Evolutionary conservation across 139 green algal species (phyloP), one percentile per base, ranked within the genome.

Genomic region (Chlorella sp.): DNA sequence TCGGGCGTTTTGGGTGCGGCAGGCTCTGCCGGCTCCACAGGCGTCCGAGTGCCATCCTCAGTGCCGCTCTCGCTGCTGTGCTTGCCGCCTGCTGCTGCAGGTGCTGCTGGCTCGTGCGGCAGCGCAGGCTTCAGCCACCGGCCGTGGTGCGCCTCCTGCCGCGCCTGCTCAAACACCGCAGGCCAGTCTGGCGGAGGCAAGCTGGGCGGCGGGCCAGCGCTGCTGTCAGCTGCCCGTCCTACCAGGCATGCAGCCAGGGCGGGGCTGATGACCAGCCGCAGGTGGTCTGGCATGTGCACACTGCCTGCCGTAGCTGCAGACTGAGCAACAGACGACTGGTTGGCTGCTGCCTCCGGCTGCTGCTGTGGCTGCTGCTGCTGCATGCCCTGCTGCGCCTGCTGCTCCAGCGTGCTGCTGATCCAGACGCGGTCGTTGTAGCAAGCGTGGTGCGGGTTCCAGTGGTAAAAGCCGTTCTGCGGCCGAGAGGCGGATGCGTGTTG

Each of bases 231-330:
- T 23, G n/a, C 28, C 0, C 34, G 18, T 13, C 18, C 28, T 0
- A 47, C 65, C 20, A 88, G 51, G 74, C 81, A 84, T 44, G 55
- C 72, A 3, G 85, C 73, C 11, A 90, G 41, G 15, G 41, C 74
- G 1, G 82, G 84, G 13, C 80, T 85, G 60, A 89, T 71, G 0
- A 88, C 74, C 72, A 91, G 83, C 4, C 88, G 78, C 71, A 90
- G 68, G 39, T 90, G 88, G 23, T 41, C 57, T 18, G 88, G 88
- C 55, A 74, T 51, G 18, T 30, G 47, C 32, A 34, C 34, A 4
- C 39, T 57, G 71, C 41, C 38, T 2, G 4, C 23, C 32, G 38
- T 25, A 41, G 62, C 68, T 44, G 15, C 32, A 76, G 64, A 32
- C 39, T 18, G 9, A 30, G 18, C 21, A 30, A 44, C 2, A 9